Conservation (phyloP, 768 basidiomycete genomes). For the Pleurotus djamor region DNA sequence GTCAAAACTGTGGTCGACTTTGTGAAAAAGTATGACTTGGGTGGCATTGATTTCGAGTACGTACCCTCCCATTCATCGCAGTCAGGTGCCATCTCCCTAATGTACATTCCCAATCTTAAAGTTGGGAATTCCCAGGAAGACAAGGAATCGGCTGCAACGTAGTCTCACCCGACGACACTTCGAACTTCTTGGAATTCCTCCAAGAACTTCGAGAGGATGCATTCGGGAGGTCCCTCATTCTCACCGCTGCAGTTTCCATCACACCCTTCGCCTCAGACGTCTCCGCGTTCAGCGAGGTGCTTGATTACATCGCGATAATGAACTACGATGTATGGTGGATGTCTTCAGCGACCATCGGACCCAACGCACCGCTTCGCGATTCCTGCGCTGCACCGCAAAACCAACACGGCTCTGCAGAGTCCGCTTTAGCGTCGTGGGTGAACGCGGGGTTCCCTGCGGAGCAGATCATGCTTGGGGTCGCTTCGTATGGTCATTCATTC, state of each 20-base stretch:
- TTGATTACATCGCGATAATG: constrained; percentile 60
- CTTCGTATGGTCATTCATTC: constrained; percentile 80
- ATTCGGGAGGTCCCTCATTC: constrained; percentile 48
- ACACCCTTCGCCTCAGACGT: constrained; percentile 57
- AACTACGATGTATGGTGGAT: constrained; percentile 62
- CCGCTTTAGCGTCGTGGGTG: constrained; percentile 71
- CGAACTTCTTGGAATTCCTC: constrained; percentile 79
- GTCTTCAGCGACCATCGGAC: constrained; percentile 59
- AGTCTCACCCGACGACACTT: constrained; percentile 56
- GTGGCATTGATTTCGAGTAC: constrained; percentile 34
- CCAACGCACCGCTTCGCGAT: constrained; percentile 85
- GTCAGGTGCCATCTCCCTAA: neutral
- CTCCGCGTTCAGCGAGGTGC: constrained; percentile 63
- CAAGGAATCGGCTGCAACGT: constrained; percentile 72
- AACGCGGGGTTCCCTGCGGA: constrained; percentile 67
- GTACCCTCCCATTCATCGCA: neutral
- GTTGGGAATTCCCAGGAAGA: constrained; percentile 82
- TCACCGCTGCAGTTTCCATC: constrained; percentile 46
- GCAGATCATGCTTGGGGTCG: constrained; percentile 76
- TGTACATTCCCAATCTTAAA: constrained; percentile 12
- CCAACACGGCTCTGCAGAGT: constrained; percentile 67
- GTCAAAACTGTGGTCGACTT: constrained; percentile 37
- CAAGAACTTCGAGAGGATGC: constrained; percentile 58
- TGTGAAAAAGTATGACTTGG: constrained; percentile 33
- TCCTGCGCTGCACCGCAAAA: constrained; percentile 55